These are phyloP conservation scores for Cucumis sativus DNA, from an alignment of 306 rosid species.

Conservation along the genomic window DNA sequence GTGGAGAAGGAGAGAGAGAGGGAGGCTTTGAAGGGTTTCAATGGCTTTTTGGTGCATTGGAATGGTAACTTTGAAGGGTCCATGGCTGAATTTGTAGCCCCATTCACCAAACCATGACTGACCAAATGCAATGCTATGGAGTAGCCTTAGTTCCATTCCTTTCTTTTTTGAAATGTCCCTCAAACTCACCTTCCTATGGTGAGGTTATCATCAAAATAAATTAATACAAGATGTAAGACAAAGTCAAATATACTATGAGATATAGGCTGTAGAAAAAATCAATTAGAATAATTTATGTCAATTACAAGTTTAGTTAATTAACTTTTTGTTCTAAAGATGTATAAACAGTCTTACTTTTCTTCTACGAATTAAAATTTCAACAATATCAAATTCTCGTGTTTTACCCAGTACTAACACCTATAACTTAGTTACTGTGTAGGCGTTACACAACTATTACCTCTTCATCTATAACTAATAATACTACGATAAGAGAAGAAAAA, in stretches of 20 bases:
- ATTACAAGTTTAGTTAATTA: too few species aligned
- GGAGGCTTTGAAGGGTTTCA: not conserved
- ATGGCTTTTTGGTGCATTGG: not conserved
- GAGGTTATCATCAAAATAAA: not conserved
- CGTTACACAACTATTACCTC: too few species aligned
- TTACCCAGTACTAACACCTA: too few species aligned
- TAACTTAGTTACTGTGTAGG: too few species aligned
- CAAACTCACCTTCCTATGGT: slow-evolving; percentile 63
- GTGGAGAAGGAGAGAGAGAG: slow-evolving; percentile 16
- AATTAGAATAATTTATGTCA: too few species aligned
- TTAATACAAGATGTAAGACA: not conserved
- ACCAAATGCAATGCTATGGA: slow-evolving; percentile 51
- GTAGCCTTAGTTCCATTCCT: slow-evolving; percentile 67
- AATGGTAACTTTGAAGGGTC: slow-evolving; percentile 17
- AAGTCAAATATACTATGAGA: not conserved
- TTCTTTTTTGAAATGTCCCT: slow-evolving; percentile 41
- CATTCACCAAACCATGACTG: slow-evolving; percentile 76
- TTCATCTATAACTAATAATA: too few species aligned
- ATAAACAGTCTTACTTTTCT: too few species aligned
- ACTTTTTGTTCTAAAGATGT: too few species aligned
- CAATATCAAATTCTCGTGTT: too few species aligned
- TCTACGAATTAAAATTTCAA: too few species aligned
- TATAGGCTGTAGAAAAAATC: not conserved
- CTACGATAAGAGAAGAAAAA: too few species aligned
- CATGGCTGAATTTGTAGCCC: slow-evolving; percentile 73